Conservation (phyloP, 148 eudicot genomes). For the Vaccinium corymbosum region DNA sequence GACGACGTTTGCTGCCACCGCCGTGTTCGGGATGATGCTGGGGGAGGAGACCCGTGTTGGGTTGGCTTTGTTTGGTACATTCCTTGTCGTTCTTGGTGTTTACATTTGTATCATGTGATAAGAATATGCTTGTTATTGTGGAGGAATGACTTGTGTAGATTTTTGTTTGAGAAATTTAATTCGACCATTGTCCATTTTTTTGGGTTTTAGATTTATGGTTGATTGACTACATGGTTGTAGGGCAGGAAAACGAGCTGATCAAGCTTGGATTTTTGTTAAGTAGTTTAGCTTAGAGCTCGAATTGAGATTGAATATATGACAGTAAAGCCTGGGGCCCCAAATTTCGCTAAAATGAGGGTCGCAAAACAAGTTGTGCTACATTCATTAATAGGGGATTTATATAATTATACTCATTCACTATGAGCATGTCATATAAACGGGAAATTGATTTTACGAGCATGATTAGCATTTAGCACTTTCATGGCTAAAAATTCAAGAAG, state of each 20-base stretch:
- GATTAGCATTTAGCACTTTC: too few relatives aligned
- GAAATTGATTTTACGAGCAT: too few relatives aligned
- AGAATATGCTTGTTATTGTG: neutral
- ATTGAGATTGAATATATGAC: neutral
- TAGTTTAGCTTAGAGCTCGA: neutral
- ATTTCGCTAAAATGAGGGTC: too few relatives aligned
- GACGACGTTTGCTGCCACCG: constrained; percentile 77
- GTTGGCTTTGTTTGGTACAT: constrained; percentile 62
- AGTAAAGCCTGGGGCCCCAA: too few relatives aligned
- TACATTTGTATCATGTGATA: constrained; percentile 55
- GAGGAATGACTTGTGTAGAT: neutral
- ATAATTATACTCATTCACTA: too few relatives aligned
- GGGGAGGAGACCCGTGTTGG: constrained; percentile 29
- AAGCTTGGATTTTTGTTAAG: neutral
- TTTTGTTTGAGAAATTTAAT: neutral
- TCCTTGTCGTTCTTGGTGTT: constrained; percentile 63
- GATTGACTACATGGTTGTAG: neutral
- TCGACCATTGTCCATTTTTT: neutral
- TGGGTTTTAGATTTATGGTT: neutral
- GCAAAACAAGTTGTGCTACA: too few relatives aligned
- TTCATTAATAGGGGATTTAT: too few relatives aligned
- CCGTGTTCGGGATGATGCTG: constrained; percentile 56
- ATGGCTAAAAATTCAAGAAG: too few relatives aligned
- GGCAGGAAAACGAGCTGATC: neutral
- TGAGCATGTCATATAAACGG: too few relatives aligned